Percentiles rank a stretch among this genome's conserved stretches.
Conservation (phyloP, 306 rosid species). For the Cucumis hystrix region DNA sequence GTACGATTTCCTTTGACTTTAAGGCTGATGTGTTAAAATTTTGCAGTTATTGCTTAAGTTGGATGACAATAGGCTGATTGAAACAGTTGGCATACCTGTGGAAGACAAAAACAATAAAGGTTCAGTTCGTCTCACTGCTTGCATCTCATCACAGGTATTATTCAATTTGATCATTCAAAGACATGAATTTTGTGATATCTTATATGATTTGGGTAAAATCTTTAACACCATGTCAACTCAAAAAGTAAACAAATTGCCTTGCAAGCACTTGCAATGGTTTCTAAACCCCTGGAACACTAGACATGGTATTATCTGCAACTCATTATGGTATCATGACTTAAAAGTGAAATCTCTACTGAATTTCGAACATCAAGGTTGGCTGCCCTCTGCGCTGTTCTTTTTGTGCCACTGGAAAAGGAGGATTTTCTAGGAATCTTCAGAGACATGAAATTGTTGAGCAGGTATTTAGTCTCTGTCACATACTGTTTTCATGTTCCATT, state of each 20-base stretch:
- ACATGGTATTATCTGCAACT: neutral
- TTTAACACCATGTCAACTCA: neutral
- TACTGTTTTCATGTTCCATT: neutral
- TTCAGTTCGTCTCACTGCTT: conserved; percentile 81
- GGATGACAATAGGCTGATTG: conserved; percentile 85
- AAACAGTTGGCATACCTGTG: conserved; percentile 94
- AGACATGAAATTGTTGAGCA: conserved; percentile 88
- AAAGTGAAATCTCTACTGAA: neutral
- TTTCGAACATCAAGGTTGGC: conserved; percentile 56
- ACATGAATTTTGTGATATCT: neutral
- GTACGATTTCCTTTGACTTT: neutral
- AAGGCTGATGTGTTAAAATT: conserved; percentile 4
- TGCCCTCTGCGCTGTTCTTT: conserved; percentile 89
- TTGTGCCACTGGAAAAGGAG: conserved; percentile 98
- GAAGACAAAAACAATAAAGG: conserved; percentile 35
- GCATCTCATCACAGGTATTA: conserved; percentile 84
- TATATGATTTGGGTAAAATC: neutral
- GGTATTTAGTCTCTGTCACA: conserved; percentile 26
- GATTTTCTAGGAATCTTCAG: conserved; percentile 77
- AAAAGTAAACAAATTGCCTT: neutral
- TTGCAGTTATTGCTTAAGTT: conserved; percentile 78
- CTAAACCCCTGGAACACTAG: neutral
- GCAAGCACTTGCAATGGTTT: neutral
- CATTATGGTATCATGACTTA: neutral
- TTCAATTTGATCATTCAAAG: neutral